Evolutionary conservation across 2,329 filamentous ascomycete species (phyloP), one percentile per base, ranked within the genome.

Genomic region (Trichoderma sp.): DNA sequence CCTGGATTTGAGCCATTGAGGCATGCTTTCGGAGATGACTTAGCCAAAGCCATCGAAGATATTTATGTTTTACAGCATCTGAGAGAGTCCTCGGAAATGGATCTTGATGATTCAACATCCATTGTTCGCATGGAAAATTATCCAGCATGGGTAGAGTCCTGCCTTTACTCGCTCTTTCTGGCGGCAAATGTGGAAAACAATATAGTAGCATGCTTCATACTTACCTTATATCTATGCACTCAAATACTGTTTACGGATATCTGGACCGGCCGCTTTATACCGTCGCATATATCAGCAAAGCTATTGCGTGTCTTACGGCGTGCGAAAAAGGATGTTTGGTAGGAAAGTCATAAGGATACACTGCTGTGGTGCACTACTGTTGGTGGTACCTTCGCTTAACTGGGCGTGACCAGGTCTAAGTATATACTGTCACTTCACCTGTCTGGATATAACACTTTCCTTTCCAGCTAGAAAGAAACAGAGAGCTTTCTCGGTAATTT

Each of bases 221-320:
- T 50, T 29, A 34, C 58, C n/a, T 25, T 61, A 35, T 61, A 61
- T 37, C 29, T 61, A 8, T 61, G 42, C 45, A 19, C 58, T 12
- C 52, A 61, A 12, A 61, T 52, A 29, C 19, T 61, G 19, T 61
- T 63, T 25, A 53, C 59, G 3, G 59, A 63, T 13, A 27, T 63
- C 12, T 63, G 59, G 59, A 32, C 59, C 13, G 45, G 59, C 3
- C 45, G 39, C 6, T 63, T 63, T 10, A 63, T 63, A 8, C 59
- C 59, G 15, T 63, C 59, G 2, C 59, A 63, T 22, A 63, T 63
- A 53, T 63, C 59, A 10, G 22, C 59, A 19, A 63, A 63, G 7
- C 7, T 63, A 13, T n/a, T 63, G 17, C 45, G 48, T 53, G 32
- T 63, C 34, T 39, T 63, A 9, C 59, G 32, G 13, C 19, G 39